Conservation (phyloP, 352 stramenopile genomes). For the Globisporangium barbulae region DNA sequence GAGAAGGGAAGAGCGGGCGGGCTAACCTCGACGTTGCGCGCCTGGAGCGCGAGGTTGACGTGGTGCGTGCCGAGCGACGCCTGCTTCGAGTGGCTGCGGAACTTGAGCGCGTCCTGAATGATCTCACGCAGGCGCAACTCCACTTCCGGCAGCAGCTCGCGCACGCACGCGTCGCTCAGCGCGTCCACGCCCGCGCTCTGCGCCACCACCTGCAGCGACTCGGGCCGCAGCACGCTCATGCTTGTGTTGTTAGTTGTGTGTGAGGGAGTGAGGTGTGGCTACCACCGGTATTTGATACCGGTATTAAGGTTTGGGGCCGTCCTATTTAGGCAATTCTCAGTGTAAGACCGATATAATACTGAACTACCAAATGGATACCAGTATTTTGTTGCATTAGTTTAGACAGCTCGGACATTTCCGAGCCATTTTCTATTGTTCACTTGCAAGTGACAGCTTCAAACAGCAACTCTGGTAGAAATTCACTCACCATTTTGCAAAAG, state of each 20-base stretch:
- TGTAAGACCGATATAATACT: too few relatives aligned
- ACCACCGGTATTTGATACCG: too few relatives aligned
- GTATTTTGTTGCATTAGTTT: too few relatives aligned
- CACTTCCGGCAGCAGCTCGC: conserved; percentile 68
- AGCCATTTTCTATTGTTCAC: too few relatives aligned
- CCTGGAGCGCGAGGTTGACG: conserved; percentile 75
- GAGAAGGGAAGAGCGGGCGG: not conserved
- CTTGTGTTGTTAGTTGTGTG: not conserved
- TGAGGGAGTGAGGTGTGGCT: too few relatives aligned
- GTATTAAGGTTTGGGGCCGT: too few relatives aligned
- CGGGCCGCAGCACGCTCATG: conserved; percentile 74
- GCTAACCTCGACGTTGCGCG: conserved; percentile 66
- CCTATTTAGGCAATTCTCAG: too few relatives aligned
- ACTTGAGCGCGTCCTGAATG: conserved; percentile 86
- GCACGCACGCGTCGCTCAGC: conserved; percentile 61
- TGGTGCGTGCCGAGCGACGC: conserved; percentile 53
- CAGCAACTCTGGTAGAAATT: too few relatives aligned
- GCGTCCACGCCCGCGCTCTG: conserved; percentile 73
- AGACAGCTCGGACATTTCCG: too few relatives aligned
- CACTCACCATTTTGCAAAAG: too few relatives aligned
- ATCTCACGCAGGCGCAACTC: conserved; percentile 81
- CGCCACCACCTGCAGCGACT: conserved; percentile 67
- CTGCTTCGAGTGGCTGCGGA: conserved; percentile 67
- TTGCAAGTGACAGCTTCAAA: too few relatives aligned
- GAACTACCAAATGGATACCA: too few relatives aligned